Percentiles rank a stretch among this genome's conserved stretches.
Evolutionary conservation across 108 stramenopile species (phyloP).

Genomic region (Mediolabrus comicus): DNA sequence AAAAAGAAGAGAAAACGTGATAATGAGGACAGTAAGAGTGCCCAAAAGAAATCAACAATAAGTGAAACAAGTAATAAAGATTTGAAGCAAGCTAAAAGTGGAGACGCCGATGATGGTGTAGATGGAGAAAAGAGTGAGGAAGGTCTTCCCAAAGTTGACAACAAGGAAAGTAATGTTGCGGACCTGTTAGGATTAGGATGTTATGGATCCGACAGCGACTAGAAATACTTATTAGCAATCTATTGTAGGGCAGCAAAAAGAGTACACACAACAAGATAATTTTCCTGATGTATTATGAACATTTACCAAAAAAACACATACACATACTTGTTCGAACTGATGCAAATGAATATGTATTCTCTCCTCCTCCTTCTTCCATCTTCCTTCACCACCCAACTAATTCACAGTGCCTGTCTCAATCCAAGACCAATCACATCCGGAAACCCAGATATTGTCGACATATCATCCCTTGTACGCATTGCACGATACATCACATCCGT

Average conservation of each 20-base stretch:
- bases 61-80: neutral
- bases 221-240: neutral
- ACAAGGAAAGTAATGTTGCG: conserved; percentile 6
- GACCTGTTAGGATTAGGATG: conserved; percentile 56
- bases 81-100: neutral
- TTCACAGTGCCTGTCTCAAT: neutral
- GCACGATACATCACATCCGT: conserved; percentile 45
- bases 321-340: too few relatives aligned
- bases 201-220: conserved; percentile 55
- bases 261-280: too few relatives aligned
- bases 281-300: neutral
- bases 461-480: neutral
- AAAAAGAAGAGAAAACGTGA: conserved; percentile 36
- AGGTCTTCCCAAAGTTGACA: neutral
- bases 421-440: neutral
- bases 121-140: neutral
- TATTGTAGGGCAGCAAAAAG: too few relatives aligned
- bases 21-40: neutral
- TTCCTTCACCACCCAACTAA: too few relatives aligned
- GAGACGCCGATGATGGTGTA: neutral
- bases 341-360: neutral
- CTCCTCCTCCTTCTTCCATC: too few relatives aligned
- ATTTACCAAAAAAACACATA: neutral
- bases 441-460: neutral
- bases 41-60: neutral